phyloP scores from a whole-genome alignment of 2,329 filamentous ascomycete genomes.

The Trichophyton simii region DNA sequence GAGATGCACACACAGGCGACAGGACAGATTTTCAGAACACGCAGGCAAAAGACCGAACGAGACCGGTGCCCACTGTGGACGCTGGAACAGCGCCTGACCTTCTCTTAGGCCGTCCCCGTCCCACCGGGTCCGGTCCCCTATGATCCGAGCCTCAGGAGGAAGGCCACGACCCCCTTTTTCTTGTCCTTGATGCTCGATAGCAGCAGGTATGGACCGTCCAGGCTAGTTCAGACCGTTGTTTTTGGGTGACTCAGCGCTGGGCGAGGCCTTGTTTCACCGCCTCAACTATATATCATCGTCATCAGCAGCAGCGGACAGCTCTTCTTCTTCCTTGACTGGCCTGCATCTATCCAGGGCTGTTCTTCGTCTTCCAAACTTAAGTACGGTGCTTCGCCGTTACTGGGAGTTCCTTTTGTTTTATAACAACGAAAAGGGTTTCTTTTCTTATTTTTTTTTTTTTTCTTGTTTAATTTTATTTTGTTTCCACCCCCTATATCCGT shows the following conservation, averaged over 20 bases:
- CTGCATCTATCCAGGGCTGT: neutral
- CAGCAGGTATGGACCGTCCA: neutral
- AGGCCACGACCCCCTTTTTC: neutral
- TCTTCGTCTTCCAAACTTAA: neutral
- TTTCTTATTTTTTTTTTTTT: neutral
- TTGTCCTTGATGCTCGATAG: neutral
- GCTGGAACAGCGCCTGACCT: neutral
- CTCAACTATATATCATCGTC: neutral
- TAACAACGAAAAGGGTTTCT: neutral
- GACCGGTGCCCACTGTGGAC: neutral
- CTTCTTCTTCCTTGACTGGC: neutral
- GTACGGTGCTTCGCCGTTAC: neutral
- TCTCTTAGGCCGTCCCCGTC: neutral
- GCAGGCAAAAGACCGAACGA: neutral
- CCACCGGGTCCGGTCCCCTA: neutral
- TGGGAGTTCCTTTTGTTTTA: neutral
- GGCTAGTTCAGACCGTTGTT: neutral
- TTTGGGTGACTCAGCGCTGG: conserved; percentile 2
- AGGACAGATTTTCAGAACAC: neutral
- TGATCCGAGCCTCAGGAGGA: neutral
- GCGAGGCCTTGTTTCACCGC: conserved; percentile 3
- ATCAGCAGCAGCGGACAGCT: neutral
- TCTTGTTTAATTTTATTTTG: neutral
- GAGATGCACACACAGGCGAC: neutral
- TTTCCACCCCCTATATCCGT: neutral